These are phyloP conservation scores for Geotrichum aggregatum DNA, from an alignment of 1,139 yeast species.

Conservation along the genomic window DNA sequence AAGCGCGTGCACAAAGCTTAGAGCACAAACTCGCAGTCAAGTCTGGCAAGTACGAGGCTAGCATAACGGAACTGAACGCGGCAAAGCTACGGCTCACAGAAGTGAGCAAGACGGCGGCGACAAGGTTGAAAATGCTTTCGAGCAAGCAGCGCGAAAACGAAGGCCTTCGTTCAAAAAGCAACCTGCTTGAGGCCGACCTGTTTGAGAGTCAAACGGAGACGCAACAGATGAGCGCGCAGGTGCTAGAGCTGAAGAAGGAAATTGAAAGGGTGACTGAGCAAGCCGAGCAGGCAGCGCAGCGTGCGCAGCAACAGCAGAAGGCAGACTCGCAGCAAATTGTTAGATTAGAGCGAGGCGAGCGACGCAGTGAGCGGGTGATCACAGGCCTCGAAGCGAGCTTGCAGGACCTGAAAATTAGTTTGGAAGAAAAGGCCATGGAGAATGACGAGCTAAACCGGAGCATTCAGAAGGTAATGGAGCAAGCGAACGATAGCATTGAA, in stretches of 20 bases:
- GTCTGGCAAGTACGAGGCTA: not conserved
- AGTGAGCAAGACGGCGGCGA: not conserved
- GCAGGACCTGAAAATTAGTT: constrained; percentile 37
- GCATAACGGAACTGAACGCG: not conserved
- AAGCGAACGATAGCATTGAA: constrained; percentile 34
- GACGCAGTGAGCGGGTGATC: constrained; percentile 29
- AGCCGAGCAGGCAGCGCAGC: not conserved
- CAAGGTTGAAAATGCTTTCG: too few species aligned
- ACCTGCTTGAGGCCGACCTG: constrained; percentile 1
- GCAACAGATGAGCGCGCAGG: not conserved
- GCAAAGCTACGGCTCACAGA: not conserved
- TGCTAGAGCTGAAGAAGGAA: not conserved
- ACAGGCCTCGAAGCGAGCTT: constrained; percentile 33
- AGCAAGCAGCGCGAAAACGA: not conserved
- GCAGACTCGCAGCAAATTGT: constrained; percentile 25
- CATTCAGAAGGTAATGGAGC: constrained; percentile 36
- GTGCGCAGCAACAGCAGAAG: not conserved
- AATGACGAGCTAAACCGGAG: constrained; percentile 38
- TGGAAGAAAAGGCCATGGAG: constrained; percentile 40
- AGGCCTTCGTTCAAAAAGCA: not conserved
- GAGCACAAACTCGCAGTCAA: not conserved
- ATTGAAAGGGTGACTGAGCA: not conserved
- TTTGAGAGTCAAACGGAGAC: not conserved
- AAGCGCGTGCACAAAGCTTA: not conserved
- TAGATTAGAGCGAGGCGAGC: constrained; percentile 31